Base-by-base conservation (phyloP, 306 rosid genomes). In the Canavalia gladiata region DNA sequence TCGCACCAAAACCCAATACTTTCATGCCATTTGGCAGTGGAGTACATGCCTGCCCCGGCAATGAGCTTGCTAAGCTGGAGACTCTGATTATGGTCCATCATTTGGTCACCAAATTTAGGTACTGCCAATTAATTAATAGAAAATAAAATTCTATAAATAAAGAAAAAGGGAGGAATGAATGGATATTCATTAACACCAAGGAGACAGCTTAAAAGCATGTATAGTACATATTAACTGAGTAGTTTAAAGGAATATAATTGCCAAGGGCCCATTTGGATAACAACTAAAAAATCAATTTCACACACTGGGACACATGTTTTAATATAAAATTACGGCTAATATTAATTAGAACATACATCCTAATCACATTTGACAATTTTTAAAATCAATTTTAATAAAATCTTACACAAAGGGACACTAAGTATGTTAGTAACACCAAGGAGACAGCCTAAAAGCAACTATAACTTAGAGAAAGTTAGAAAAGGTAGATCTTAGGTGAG, bases 21-120 rank as follows among this genome's bases (percentile, higher is more conserved):
- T 91, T 91, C 82, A 87, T 89, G 97, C 96, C 99, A 84, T 95
- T 95, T 87, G 98, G 99, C 25, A 89, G 87, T 72, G 99, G 99
- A 83, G 91, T 85, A 42, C 98, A 95, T 85, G 88, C 97, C 28
- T 95, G 99, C 82, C 98, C 99, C 1, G 99, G 99, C 68, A 95
- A 95, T 80, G 97, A 93, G 75, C 97, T 95, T 47, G 97, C 99
- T 65, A 95, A 93, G 89, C 89, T 95, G 81, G 98, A 95, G 87
- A 84, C 89, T 0, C 68, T 95, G 77, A 86, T 90, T 58, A 91
- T 91, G 96, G 80, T 93, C 74, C 99, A 95, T 85, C 93, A 92
- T 82, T 81, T 95, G 78, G 96, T 91, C 81, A 93, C 94, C 78
- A 88, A 91, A 46, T 93, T 95, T 87, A 89, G 96, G 98, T 91